Percentiles rank a stretch among this genome's conserved stretches.
phyloP scores from a whole-genome alignment of 345 rosid species.

The Aegle marmelos region DNA sequence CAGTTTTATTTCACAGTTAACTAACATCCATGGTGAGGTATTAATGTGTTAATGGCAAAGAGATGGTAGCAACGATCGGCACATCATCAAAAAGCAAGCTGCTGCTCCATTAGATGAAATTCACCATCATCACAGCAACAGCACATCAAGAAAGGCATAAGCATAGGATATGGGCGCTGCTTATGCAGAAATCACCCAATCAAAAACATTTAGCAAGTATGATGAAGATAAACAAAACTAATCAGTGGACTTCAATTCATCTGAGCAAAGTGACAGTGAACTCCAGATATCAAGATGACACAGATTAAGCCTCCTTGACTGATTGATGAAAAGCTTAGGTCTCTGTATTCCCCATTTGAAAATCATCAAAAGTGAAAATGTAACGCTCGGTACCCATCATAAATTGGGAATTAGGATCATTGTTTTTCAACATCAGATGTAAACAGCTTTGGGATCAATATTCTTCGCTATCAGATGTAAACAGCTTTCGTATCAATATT shows the following conservation, averaged over 20 bases:
- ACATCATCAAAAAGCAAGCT: neutral
- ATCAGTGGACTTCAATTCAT: neutral
- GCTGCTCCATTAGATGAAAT: neutral
- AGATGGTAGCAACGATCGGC: neutral
- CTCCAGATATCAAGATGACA: neutral
- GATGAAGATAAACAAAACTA: neutral
- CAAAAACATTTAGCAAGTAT: neutral
- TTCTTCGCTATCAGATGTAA: too few relatives aligned
- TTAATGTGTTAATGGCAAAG: neutral
- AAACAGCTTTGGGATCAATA: too few relatives aligned
- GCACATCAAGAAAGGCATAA: neutral
- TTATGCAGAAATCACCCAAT: neutral
- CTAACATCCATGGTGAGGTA: neutral
- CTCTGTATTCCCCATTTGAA: too few relatives aligned
- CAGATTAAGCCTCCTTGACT: too few relatives aligned
- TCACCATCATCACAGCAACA: neutral
- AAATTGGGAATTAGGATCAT: too few relatives aligned
- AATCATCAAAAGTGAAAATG: too few relatives aligned
- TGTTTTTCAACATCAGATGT: too few relatives aligned
- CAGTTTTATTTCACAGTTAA: neutral
- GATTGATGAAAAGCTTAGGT: too few relatives aligned
- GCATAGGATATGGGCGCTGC: neutral
- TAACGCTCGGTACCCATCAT: too few relatives aligned
- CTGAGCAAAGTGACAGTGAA: neutral
- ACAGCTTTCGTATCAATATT: too few relatives aligned